Evolutionary conservation across 371 early-diverging fungal species (phyloP).

Genomic region (Ecytonucleospora hepatopenaei): DNA sequence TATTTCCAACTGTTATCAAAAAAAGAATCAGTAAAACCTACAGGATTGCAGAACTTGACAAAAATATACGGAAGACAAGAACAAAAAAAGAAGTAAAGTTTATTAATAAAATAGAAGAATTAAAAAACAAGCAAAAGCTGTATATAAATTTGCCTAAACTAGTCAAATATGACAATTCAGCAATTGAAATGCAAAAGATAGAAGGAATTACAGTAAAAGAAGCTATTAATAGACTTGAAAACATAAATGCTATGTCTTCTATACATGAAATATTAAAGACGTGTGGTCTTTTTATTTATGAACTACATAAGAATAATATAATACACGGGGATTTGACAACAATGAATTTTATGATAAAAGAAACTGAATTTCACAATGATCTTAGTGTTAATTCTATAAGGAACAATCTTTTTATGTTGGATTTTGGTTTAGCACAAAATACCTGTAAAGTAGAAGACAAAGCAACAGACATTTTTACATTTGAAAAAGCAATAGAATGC

Average conservation of each 20-base stretch:
- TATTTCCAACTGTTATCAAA: constrained; percentile 49
- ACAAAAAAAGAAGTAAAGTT: constrained; percentile 43
- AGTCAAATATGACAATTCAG: constrained; percentile 10
- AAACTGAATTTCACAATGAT: no score
- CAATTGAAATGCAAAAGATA: constrained; percentile 48
- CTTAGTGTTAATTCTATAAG: no score
- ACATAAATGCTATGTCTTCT: not conserved
- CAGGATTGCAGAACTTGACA: constrained; percentile 48
- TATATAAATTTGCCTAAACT: constrained; percentile 29
- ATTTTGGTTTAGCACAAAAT: constrained; percentile 83
- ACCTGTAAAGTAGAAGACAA: constrained; percentile 81
- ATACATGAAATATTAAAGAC: constrained; percentile 5
- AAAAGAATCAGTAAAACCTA: constrained; percentile 46
- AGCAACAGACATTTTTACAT: constrained; percentile 92
- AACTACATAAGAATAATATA: constrained; percentile 70
- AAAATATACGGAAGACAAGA: constrained; percentile 37
- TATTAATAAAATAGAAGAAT: constrained; percentile 29
- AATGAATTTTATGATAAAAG: constrained; percentile 72
- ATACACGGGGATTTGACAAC: constrained; percentile 95
- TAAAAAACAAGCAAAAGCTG: no score
- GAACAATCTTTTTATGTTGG: constrained; percentile 63
- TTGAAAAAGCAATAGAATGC: constrained; percentile 78
- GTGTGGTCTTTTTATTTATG: constrained; percentile 58
- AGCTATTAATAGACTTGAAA: not conserved
- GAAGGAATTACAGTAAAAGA: constrained; percentile 38